Evolutionary conservation across 192 early-diverging fungal genomes (phyloP), one percentile per base, ranked within the genome.

Genomic region (Coemansia sp.): DNA sequence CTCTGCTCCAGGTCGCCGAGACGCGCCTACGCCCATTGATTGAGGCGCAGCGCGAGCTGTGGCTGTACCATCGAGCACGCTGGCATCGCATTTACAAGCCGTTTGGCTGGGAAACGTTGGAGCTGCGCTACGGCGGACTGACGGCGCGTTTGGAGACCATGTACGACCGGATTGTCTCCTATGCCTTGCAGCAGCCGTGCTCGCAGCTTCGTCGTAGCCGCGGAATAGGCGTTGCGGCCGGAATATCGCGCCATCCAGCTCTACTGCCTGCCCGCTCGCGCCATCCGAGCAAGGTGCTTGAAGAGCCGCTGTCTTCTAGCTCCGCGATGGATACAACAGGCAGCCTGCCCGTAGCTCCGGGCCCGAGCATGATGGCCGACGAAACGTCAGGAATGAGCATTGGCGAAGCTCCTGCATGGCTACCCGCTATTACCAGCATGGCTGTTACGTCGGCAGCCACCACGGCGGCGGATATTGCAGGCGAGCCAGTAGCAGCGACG

Each of bases 101-200:
- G 2, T 91, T 91, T 84, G 91, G 91, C 6, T 86, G 88, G 84
- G 91, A 93, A 56, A 82, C 89, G 0, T 51, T 93, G 1, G 91
- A 93, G 58, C 59, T 89, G 61, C 84, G 91, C 26, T 93, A 93
- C 66, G 91, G 91, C 40, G 90, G 87, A 2, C 46, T 90, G 26
- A 55, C 76, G 4, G 81, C 87, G 7, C 76, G 88, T 2, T 48
- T 90, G 26, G 57, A 80, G 48, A 86, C 88, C 34, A 84, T 90
- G 83, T 71, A 85, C 17, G 83, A 87, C 42, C 81, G 83, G 7
- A 79, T 90, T 20, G 73, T 84, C 8, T 80, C 81, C 5, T 88
- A 87, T 39, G 48, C 63, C 2, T 30, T 77, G 44, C 45, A 56
- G 20, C 53, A 59, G 52, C 48, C 60, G 4, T 40, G 39, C 26